Conservation (phyloP, 768 basidiomycete species). For the Symmetrospora coprosmae region DNA sequence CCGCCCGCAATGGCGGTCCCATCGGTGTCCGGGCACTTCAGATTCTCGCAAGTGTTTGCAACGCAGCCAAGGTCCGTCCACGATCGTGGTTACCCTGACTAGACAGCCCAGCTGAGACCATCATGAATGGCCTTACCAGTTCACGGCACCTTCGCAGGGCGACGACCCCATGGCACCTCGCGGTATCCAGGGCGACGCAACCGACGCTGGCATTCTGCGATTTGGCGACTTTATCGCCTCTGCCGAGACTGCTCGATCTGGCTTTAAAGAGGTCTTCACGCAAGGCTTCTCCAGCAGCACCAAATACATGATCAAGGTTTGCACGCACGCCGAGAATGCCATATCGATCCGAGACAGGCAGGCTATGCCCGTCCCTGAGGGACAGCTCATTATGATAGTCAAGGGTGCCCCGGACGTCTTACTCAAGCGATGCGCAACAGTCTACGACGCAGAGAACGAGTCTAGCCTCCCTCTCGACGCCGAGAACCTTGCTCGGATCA, state of each 20-base stretch:
- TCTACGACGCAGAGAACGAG: conserved; percentile 38
- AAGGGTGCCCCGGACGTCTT: conserved; percentile 53
- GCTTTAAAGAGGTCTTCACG: conserved; percentile 36
- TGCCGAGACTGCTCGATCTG: conserved; percentile 25
- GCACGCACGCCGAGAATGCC: background rate
- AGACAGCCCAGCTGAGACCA: too few species aligned
- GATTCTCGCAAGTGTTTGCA: conserved; percentile 44
- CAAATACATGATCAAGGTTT: conserved; percentile 47
- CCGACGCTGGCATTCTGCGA: conserved; percentile 45
- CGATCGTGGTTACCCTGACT: conserved; percentile 16
- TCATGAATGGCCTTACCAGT: background rate
- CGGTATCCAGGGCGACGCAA: conserved; percentile 19
- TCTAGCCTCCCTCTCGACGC: conserved; percentile 36
- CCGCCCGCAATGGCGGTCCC: background rate
- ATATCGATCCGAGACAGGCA: conserved; percentile 12
- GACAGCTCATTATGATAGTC: conserved; percentile 27
- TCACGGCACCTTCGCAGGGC: background rate
- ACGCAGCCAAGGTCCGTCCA: conserved; percentile 42
- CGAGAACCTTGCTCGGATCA: conserved; percentile 24
- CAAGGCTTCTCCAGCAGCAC: conserved; percentile 39
- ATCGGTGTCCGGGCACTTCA: conserved; percentile 29
- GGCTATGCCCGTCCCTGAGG: conserved; percentile 4
- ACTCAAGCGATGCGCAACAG: conserved; percentile 37
- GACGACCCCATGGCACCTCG: background rate
- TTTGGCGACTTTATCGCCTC: conserved; percentile 38